These are phyloP conservation scores for Psilocybe azurescens DNA, from an alignment of 768 basidiomycete species.

Conservation along the genomic window DNA sequence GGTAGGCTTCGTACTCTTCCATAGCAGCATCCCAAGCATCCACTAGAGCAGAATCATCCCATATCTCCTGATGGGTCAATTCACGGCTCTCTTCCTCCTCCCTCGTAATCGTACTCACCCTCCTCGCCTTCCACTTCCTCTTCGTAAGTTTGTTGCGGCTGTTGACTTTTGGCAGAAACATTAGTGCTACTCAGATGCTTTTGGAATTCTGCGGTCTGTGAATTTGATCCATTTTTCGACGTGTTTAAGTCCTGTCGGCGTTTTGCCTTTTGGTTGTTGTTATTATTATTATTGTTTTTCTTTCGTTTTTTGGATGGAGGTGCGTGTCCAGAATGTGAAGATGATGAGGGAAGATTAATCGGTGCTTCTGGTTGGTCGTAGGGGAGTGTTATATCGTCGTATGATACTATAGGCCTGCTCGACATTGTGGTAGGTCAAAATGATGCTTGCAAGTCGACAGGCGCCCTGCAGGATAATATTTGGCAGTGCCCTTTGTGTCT, in stretches of 20 bases:
- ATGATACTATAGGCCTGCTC: conserved; percentile 57
- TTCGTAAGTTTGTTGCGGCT: not conserved
- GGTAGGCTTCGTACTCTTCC: conserved; percentile 77
- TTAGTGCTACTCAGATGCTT: conserved; percentile 14
- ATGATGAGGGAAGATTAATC: conserved; percentile 15
- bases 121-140: conserved; percentile 25
- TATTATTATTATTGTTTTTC: conserved; percentile 36
- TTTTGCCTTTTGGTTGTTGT: conserved; percentile 34
- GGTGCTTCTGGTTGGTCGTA: conserved; percentile 27
- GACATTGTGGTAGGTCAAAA: conserved; percentile 23
- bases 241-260: conserved; percentile 47
- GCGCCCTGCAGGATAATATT: not conserved
- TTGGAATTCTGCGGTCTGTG: conserved; percentile 9
- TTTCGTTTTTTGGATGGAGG: conserved; percentile 65
- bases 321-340: conserved; percentile 15
- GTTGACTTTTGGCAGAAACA: not conserved
- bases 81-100: conserved; percentile 62
- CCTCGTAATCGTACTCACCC: conserved; percentile 32
- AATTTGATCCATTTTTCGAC: conserved; percentile 8
- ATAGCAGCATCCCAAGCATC: conserved; percentile 86
- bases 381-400: conserved; percentile 66
- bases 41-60: conserved; percentile 86
- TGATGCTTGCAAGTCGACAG: not conserved
- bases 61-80: conserved; percentile 76
- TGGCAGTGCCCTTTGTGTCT: not conserved